These are phyloP conservation scores for Phaffia rhodozyma DNA, from an alignment of 1,284 basidiomycete genomes.

Conservation along the genomic window DNA sequence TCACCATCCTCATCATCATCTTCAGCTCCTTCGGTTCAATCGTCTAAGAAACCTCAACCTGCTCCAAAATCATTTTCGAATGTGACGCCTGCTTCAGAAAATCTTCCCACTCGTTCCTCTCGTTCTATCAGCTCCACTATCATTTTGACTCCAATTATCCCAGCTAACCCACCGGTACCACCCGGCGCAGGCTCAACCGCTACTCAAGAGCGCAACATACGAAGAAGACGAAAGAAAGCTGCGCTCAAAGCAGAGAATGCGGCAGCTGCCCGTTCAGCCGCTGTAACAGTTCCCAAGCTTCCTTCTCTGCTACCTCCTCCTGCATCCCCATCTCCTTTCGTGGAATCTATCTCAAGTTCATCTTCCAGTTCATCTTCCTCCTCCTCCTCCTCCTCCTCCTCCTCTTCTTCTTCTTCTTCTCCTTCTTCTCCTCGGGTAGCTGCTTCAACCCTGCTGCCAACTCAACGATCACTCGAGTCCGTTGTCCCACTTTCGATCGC, in stretches of 20 bases:
- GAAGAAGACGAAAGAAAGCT: constrained; percentile 12
- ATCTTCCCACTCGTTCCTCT: too few relatives aligned
- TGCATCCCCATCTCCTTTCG: constrained; percentile 20
- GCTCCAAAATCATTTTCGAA: too few relatives aligned
- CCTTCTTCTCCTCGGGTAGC: constrained; percentile 59
- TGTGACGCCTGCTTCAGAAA: too few relatives aligned
- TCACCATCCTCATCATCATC: too few relatives aligned
- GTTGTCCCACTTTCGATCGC: constrained; percentile 3
- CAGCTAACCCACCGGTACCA: constrained; percentile 14
- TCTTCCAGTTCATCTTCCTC: constrained; percentile 41
- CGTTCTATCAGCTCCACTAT: too few relatives aligned
- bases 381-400: constrained; percentile 33
- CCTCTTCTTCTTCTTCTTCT: constrained; percentile 39
- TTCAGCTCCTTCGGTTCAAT: too few relatives aligned
- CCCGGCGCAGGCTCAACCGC: constrained; percentile 10
- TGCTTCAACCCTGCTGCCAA: constrained; percentile 36
- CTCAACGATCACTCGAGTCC: background rate
- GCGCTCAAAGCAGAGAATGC: background rate
- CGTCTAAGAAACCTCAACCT: too few relatives aligned
- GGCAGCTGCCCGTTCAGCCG: too few relatives aligned
- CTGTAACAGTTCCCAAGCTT: too few relatives aligned
- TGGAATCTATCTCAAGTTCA: constrained; percentile 39
- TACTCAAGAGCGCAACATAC: constrained; percentile 15
- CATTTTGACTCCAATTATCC: background rate
- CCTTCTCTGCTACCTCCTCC: background rate